Evolutionary conservation across 2,329 filamentous ascomycete species (phyloP).

Genomic region (Massarina eburnea): DNA sequence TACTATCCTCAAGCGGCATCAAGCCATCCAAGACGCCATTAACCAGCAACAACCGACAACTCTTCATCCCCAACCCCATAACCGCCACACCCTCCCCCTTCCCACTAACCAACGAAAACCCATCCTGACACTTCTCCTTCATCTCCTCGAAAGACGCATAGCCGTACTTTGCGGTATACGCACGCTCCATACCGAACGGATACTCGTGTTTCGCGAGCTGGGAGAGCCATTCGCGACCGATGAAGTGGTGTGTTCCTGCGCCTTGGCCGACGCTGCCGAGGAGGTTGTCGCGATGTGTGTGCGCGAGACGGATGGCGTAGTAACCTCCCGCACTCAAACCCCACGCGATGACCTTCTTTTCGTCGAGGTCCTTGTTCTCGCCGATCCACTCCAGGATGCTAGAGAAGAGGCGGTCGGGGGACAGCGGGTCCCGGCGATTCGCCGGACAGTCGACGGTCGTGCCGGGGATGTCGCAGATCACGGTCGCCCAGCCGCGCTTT

Average conservation of each 20-base stretch:
- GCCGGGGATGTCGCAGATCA: conserved; percentile 59
- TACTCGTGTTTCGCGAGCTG: conserved; percentile 59
- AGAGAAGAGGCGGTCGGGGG: conserved; percentile 56
- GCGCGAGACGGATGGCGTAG: conserved; percentile 59
- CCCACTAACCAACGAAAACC: conserved; percentile 55
- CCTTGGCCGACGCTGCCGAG: conserved; percentile 55
- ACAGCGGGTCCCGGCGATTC: conserved; percentile 48
- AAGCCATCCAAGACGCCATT: conserved; percentile 62
- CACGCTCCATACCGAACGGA: conserved; percentile 57
- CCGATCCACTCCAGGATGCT: conserved; percentile 56
- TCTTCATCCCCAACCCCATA: conserved; percentile 41
- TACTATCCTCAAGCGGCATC: conserved; percentile 62
- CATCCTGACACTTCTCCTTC: conserved; percentile 50
- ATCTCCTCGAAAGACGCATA: conserved; percentile 43
- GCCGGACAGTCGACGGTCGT: conserved; percentile 58
- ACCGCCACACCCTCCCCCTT: conserved; percentile 52
- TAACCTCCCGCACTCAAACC: conserved; percentile 61
- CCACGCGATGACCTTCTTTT: conserved; percentile 54
- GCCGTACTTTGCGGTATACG: conserved; percentile 51
- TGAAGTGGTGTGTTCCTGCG: conserved; percentile 61
- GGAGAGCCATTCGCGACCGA: conserved; percentile 56
- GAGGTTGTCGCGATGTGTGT: conserved; percentile 55
- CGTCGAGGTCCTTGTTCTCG: conserved; percentile 49
- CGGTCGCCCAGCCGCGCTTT: conserved; percentile 50
- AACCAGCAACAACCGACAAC: conserved; percentile 54